A percentile compares a stretch with the other conserved stretches of the same genome.
Evolutionary conservation across 257 asterid species (phyloP).

Genomic region (Cruciata laevipes): DNA sequence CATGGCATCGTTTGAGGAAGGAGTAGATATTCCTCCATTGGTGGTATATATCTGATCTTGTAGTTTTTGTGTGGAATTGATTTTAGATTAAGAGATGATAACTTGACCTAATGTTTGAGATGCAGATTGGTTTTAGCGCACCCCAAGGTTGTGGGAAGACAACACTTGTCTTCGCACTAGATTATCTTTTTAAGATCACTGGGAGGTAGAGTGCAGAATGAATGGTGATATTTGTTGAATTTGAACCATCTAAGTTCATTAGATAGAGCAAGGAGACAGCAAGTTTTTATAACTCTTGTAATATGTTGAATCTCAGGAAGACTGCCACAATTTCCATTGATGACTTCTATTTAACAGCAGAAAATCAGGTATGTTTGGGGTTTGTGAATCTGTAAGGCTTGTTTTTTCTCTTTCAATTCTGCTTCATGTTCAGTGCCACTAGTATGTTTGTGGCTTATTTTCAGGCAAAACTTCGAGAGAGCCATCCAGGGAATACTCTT

Average conservation of each 20-base stretch:
- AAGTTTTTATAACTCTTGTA: slow-evolving; percentile 29
- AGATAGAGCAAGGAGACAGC: slow-evolving; percentile 5
- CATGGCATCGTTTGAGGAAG: slow-evolving; percentile 48
- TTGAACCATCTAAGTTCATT: slow-evolving; percentile 9
- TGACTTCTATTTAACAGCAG: slow-evolving; percentile 94
- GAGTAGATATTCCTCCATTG: slow-evolving; percentile 75
- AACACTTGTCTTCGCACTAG: slow-evolving; percentile 88
- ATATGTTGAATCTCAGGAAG: slow-evolving; percentile 55
- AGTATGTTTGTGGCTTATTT: slow-evolving; percentile 16
- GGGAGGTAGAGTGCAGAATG: slow-evolving; percentile 78
- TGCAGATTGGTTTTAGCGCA: slow-evolving; percentile 98
- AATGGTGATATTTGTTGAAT: slow-evolving; percentile 34
- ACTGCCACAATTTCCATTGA: slow-evolving; percentile 85
- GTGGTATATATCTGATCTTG: slow-evolving; percentile 47
- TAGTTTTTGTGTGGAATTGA: background rate
- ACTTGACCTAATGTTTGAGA: slow-evolving; percentile 11
- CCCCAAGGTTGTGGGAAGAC: slow-evolving; percentile 99
- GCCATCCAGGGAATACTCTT: slow-evolving; percentile 77
- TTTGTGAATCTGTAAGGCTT: background rate
- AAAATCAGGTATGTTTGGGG: slow-evolving; percentile 51
- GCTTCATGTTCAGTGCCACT: slow-evolving; percentile 8
- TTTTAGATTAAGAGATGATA: background rate
- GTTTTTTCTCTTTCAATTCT: slow-evolving; percentile 12
- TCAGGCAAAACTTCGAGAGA: slow-evolving; percentile 74
- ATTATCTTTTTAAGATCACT: slow-evolving; percentile 60